Evolutionary conservation across 257 asterid genomes (phyloP).

Genomic region (Przewalskia tangutica): DNA sequence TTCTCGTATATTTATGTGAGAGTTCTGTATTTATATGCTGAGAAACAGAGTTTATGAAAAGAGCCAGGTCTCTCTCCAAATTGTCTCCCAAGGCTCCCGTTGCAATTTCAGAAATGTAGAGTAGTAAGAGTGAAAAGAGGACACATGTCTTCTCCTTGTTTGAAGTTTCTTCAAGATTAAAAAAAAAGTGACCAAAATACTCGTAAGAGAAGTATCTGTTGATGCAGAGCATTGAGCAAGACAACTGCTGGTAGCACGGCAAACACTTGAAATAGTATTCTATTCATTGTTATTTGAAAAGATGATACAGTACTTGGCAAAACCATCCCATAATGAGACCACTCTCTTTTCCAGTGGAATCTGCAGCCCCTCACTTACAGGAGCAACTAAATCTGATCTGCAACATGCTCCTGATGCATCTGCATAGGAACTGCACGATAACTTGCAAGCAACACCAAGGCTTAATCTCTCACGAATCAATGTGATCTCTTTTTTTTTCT

Average conservation of each 20-base stretch:
- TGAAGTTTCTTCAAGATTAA: conserved; percentile 49
- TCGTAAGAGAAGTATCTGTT: conserved; percentile 29
- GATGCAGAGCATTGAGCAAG: conserved; percentile 34
- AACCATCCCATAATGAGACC: conserved; percentile 2
- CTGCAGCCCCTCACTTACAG: conserved; percentile 17
- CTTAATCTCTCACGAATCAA: conserved; percentile 12
- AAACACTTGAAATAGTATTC: conserved; percentile 47
- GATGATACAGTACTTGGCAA: conserved; percentile 34
- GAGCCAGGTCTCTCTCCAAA: conserved; percentile 21
- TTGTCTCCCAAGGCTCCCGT: conserved; percentile 14
- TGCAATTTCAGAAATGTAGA: conserved; percentile 38
- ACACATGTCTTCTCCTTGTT: conserved; percentile 65
- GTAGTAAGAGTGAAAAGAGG: conserved; percentile 52
- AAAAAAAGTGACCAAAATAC: conserved; percentile 30
- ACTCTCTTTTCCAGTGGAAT: conserved; percentile 14
- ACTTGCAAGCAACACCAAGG: neutral
- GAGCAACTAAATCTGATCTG: conserved; percentile 16
- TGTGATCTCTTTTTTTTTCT: conserved; percentile 10
- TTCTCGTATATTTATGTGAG: conserved; percentile 34
- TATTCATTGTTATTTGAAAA: conserved; percentile 32
- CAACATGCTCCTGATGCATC: conserved; percentile 18
- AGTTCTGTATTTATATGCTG: conserved; percentile 40
- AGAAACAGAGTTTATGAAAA: conserved; percentile 32
- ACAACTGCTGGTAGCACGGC: conserved; percentile 31
- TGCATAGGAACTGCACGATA: conserved; percentile 3